Conservation (phyloP, 495 filamentous ascomycete species). For the Neurospora sp. region DNA sequence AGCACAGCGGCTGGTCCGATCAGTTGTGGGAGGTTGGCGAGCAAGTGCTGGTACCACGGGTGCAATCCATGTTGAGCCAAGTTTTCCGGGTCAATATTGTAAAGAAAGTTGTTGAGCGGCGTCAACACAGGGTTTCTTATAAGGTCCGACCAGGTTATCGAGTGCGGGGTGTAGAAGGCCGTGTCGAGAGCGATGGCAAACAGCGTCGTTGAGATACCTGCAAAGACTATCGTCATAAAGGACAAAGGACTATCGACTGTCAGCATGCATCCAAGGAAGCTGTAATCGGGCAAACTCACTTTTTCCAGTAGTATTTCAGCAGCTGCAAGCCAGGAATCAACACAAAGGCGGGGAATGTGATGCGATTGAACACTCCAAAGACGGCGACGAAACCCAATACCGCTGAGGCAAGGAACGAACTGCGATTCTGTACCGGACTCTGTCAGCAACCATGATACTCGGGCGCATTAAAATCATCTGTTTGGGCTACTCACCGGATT, state of each 20-base stretch:
- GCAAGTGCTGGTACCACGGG: conserved; percentile 79
- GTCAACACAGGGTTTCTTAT: conserved; percentile 62
- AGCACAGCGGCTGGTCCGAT: conserved; percentile 76
- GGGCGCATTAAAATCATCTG: background rate
- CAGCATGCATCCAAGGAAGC: conserved; percentile 6
- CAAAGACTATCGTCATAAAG: conserved; percentile 48
- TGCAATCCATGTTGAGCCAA: conserved; percentile 85
- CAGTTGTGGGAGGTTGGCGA: conserved; percentile 77
- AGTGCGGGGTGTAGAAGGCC: conserved; percentile 56
- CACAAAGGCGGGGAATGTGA: conserved; percentile 91
- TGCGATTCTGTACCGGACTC: conserved; percentile 45
- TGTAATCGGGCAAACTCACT: conserved; percentile 39
- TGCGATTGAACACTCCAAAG: conserved; percentile 85
- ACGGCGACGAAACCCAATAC: conserved; percentile 71
- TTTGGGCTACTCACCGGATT: conserved; percentile 48
- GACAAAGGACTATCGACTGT: conserved; percentile 51
- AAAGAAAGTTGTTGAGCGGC: conserved; percentile 81
- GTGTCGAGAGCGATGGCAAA: conserved; percentile 76
- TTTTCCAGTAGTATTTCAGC: conserved; percentile 72
- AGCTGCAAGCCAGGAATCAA: conserved; percentile 70
- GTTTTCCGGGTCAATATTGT: conserved; percentile 69
- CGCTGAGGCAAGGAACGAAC: conserved; percentile 61
- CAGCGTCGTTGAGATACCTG: conserved; percentile 50
- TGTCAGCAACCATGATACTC: conserved; percentile 2
- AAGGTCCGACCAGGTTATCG: conserved; percentile 46